These are phyloP conservation scores for Lyophyllum atratum DNA, from an alignment of 768 basidiomycete species.

Conservation along the genomic window DNA sequence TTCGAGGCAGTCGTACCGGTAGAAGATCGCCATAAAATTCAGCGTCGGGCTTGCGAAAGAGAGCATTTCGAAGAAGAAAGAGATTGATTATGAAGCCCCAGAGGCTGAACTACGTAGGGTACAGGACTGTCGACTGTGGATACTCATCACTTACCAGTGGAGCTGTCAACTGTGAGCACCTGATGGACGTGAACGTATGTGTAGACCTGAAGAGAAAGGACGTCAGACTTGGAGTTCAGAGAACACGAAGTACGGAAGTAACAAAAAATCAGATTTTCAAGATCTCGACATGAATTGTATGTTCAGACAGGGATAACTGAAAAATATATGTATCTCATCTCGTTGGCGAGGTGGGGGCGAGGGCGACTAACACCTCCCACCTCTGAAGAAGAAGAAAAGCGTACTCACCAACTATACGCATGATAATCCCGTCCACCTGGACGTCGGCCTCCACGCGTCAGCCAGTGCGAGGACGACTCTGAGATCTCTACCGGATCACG, in stretches of 20 bases:
- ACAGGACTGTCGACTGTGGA: too few species aligned
- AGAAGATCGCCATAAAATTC: too few species aligned
- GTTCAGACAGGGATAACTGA: constrained; percentile 38
- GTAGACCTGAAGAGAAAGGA: too few species aligned
- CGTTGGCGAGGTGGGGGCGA: background rate
- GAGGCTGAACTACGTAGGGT: too few species aligned
- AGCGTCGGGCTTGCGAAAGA: too few species aligned
- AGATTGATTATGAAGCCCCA: too few species aligned
- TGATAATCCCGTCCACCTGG: background rate
- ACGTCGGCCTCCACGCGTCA: background rate
- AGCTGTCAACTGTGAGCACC: too few species aligned
- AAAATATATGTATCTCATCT: constrained; percentile 31
- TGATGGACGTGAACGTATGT: too few species aligned
- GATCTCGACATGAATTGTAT: constrained; percentile 25
- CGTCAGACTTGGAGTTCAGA: background rate
- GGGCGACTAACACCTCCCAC: too few species aligned
- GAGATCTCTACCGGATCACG: background rate
- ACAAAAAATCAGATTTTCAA: constrained; percentile 33
- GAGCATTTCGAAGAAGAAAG: too few species aligned
- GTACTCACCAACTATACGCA: constrained; percentile 3
- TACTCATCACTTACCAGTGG: too few species aligned
- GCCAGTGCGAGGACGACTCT: background rate
- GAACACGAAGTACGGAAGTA: background rate
- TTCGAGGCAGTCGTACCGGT: too few species aligned
- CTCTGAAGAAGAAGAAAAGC: background rate